These are phyloP conservation scores for Sparassis latifolia DNA, from an alignment of 1,284 basidiomycete species.

Conservation along the genomic window DNA sequence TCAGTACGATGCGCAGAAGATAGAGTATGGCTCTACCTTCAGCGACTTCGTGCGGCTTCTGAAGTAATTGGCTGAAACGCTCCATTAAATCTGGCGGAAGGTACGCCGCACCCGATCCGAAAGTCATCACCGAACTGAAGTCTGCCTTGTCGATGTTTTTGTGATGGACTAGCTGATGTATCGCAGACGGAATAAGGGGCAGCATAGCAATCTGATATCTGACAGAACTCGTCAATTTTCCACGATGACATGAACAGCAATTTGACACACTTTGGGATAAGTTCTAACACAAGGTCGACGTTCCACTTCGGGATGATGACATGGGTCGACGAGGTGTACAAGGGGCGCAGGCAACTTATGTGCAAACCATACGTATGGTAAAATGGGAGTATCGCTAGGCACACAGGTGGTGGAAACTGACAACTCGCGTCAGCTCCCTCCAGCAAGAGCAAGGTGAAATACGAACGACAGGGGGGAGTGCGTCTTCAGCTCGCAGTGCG, in stretches of 20 bases:
- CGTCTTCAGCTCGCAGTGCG: conserved; percentile 15
- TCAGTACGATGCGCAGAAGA: background rate
- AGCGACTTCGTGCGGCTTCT: conserved; percentile 28
- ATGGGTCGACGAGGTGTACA: conserved; percentile 38
- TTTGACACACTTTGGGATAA: conserved; percentile 37
- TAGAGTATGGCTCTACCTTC: conserved; percentile 36
- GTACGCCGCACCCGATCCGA: conserved; percentile 59
- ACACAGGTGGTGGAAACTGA: conserved; percentile 27
- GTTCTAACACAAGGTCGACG: conserved; percentile 33
- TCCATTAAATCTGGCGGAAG: conserved; percentile 48
- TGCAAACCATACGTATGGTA: conserved; percentile 66
- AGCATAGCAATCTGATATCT: conserved; percentile 50
- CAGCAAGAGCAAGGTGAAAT: background rate
- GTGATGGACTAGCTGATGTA: conserved; percentile 59
- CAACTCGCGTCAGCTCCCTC: background rate
- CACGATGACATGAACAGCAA: background rate
- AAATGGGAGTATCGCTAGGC: conserved; percentile 57
- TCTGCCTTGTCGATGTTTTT: conserved; percentile 43
- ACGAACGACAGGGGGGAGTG: background rate
- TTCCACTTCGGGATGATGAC: conserved; percentile 61
- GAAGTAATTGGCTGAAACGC: conserved; percentile 34
- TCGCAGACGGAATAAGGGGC: conserved; percentile 54
- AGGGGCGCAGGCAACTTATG: conserved; percentile 40
- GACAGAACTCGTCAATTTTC: background rate
- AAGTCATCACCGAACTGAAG: conserved; percentile 40